Evolutionary conservation across 768 basidiomycete genomes (phyloP).

Genomic region (Termitomyces sp.): DNA sequence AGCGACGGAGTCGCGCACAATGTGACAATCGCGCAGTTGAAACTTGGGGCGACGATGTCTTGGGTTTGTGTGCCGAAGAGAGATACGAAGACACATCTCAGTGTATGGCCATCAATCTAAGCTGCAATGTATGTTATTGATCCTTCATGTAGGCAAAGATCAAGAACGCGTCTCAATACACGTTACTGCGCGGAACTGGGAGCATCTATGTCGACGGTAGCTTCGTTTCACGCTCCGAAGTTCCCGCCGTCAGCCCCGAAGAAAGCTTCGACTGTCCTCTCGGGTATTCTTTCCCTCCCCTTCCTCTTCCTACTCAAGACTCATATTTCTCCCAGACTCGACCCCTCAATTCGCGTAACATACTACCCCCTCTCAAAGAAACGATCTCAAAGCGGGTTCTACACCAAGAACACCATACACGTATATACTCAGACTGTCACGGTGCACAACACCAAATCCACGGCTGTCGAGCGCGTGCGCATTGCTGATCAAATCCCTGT

Average conservation of each 20-base stretch:
- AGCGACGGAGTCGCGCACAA: slow-evolving; percentile 22
- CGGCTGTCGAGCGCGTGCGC: slow-evolving; percentile 13
- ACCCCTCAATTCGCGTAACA: slow-evolving; percentile 22
- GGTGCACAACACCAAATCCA: slow-evolving; percentile 20
- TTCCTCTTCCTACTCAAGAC: not conserved
- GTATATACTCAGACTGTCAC: slow-evolving; percentile 22
- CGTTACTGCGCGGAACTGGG: slow-evolving; percentile 19
- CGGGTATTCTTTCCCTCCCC: slow-evolving; percentile 14
- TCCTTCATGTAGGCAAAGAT: slow-evolving; percentile 19
- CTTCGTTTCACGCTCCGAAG: slow-evolving; percentile 23
- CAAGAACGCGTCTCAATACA: slow-evolving; percentile 23
- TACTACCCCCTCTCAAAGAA: slow-evolving; percentile 24
- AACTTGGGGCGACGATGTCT: slow-evolving; percentile 18
- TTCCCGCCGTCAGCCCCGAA: slow-evolving; percentile 24
- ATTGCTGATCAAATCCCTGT: slow-evolving; percentile 22
- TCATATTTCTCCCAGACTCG: slow-evolving; percentile 1
- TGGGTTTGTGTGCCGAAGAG: slow-evolving; percentile 26
- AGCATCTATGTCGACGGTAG: slow-evolving; percentile 26
- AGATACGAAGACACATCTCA: slow-evolving; percentile 20
- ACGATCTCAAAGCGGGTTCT: slow-evolving; percentile 20
- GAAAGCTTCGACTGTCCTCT: slow-evolving; percentile 29
- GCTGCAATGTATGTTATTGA: not conserved
- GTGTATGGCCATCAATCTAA: slow-evolving; percentile 8
- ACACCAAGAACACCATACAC: slow-evolving; percentile 18
- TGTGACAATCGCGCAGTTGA: slow-evolving; percentile 24